These are phyloP conservation scores for Mycena kentingensis DNA, from an alignment of 768 basidiomycete species.

Conservation along the genomic window DNA sequence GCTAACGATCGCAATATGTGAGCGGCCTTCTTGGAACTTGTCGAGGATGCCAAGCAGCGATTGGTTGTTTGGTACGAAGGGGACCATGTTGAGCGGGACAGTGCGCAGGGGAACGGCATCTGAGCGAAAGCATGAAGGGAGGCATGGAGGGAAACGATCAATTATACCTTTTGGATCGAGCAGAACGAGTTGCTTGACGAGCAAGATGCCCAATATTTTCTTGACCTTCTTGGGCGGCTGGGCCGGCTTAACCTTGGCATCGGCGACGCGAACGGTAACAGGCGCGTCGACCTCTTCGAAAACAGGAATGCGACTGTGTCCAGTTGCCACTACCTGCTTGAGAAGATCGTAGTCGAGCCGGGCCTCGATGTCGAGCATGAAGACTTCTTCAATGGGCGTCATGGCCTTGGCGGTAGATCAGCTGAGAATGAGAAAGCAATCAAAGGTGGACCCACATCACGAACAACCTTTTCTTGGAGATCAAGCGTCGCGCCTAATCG, in stretches of 20 bases:
- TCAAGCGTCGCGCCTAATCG: slow-evolving; percentile 86
- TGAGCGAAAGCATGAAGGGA: slow-evolving; percentile 21
- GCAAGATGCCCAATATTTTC: slow-evolving; percentile 82
- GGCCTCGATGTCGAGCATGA: slow-evolving; percentile 86
- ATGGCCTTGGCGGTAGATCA: slow-evolving; percentile 55
- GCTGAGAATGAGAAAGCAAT: no score
- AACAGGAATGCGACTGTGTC: slow-evolving; percentile 83
- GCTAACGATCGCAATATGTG: slow-evolving; percentile 92
- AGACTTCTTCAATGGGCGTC: slow-evolving; percentile 78
- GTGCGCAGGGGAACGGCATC: slow-evolving; percentile 83
- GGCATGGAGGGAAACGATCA: neutral
- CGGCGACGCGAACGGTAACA: slow-evolving; percentile 11
- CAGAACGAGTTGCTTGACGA: slow-evolving; percentile 88
- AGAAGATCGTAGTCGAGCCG: slow-evolving; percentile 80
- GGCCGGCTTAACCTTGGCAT: neutral
- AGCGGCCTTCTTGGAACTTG: slow-evolving; percentile 86
- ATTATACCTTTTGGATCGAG: slow-evolving; percentile 77
- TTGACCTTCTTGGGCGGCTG: slow-evolving; percentile 53
- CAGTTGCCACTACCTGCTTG: slow-evolving; percentile 71
- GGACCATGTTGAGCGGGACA: slow-evolving; percentile 84
- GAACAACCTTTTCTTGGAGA: slow-evolving; percentile 83
- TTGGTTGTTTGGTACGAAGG: slow-evolving; percentile 84
- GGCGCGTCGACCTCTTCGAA: slow-evolving; percentile 73
- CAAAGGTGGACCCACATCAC: slow-evolving; percentile 45
- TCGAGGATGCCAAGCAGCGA: slow-evolving; percentile 85